Percentiles rank a stretch among this genome's conserved stretches.
Evolutionary conservation across 345 rosid genomes (phyloP).

Genomic region (Psidium friedrichsthalianum): DNA sequence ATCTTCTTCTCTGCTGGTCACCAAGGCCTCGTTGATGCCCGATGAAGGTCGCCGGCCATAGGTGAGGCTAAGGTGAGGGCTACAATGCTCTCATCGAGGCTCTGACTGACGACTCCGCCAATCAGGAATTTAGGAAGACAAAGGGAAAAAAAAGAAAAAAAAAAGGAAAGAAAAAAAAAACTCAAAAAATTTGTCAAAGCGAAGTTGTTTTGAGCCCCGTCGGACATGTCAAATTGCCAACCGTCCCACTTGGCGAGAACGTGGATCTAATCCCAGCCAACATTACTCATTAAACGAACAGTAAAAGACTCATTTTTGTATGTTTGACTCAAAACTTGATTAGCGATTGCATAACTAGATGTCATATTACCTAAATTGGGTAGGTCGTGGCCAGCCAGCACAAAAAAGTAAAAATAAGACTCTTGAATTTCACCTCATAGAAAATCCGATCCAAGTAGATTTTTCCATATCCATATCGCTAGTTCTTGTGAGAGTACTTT

Average conservation of each 20-base stretch:
- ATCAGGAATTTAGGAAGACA: accelerated
- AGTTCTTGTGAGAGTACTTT: neutral
- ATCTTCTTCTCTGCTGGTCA: neutral
- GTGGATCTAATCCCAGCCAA: constrained; percentile 48
- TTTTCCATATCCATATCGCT: too few relatives aligned
- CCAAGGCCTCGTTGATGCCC: neutral
- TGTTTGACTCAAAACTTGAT: constrained; percentile 44
- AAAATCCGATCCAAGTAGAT: too few relatives aligned
- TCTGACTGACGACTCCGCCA: accelerated
- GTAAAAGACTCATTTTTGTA: constrained; percentile 44
- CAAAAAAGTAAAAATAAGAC: too few relatives aligned
- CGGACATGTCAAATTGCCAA: neutral
- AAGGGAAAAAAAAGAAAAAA: neutral
- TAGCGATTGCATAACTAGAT: constrained; percentile 46
- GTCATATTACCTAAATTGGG: constrained; percentile 16
- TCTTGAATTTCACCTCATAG: too few relatives aligned
- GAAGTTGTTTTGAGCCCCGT: neutral
- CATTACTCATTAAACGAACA: constrained; percentile 27
- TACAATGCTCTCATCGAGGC: neutral
- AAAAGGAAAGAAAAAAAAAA: neutral
- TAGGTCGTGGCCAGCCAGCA: too few relatives aligned
- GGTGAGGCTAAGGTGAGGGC: neutral
- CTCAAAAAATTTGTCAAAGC: neutral
- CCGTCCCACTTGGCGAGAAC: constrained; percentile 51
- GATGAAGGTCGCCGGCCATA: neutral